Evolutionary conservation across 1,284 basidiomycete species (phyloP).

Genomic region (Uromyces viciae-fabae): DNA sequence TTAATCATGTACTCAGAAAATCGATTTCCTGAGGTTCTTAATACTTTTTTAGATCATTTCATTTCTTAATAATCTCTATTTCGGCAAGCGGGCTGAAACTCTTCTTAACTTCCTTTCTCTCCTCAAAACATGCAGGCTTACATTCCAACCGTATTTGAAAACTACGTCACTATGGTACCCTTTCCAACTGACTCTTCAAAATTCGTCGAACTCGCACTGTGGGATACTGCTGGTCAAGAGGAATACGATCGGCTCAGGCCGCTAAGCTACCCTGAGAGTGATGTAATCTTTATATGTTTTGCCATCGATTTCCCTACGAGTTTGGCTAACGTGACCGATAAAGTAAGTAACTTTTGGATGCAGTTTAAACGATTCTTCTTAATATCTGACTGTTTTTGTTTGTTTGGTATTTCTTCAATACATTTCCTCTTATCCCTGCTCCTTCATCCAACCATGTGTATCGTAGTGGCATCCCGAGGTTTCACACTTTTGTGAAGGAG

Average conservation of each 20-base stretch:
- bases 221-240: slow-evolving; percentile 98
- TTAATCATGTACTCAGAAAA: slow-evolving; percentile 95
- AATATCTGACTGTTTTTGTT: too few species aligned
- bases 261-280: slow-evolving; percentile 89
- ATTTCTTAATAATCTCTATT: slow-evolving; percentile 40
- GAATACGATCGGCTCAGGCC: slow-evolving; percentile 93
- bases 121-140: too few species aligned
- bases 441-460: slow-evolving; percentile 23
- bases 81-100: too few species aligned
- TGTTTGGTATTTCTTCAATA: too few species aligned
- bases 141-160: slow-evolving; percentile 97
- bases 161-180: slow-evolving; percentile 78
- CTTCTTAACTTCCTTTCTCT: slow-evolving; percentile 40
- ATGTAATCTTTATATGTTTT: slow-evolving; percentile 95
- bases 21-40: slow-evolving; percentile 83
- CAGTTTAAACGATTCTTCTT: neutral
- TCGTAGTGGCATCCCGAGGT: slow-evolving; percentile 93
- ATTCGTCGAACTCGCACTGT: slow-evolving; percentile 85
- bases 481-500: slow-evolving; percentile 90
- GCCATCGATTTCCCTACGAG: slow-evolving; percentile 95
- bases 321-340: slow-evolving; percentile 85
- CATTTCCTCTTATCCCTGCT: neutral
- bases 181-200: slow-evolving; percentile 68
- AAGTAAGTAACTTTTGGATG: slow-evolving; percentile 45
- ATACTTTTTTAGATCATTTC: slow-evolving; percentile 49